phyloP scores from a whole-genome alignment of 768 basidiomycete genomes.

The Mycena floridula region DNA sequence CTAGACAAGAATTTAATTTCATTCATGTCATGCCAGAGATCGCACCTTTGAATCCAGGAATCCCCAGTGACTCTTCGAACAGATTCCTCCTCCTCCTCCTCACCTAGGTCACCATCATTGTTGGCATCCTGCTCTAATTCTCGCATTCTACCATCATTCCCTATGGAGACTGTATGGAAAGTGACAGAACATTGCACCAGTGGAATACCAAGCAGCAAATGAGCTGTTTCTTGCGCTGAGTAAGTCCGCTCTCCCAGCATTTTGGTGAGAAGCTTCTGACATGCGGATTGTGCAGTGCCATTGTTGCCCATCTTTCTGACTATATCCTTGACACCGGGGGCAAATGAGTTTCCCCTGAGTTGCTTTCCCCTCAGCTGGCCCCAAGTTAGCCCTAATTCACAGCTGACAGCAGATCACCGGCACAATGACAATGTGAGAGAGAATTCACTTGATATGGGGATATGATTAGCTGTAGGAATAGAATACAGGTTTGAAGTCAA shows the following conservation, averaged over 20 bases:
- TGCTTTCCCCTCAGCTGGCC: no score
- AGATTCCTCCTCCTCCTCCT: no score
- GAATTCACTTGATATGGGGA: no score
- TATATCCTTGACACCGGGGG: no score
- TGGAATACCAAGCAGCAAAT: constrained; percentile 16
- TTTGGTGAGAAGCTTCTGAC: constrained; percentile 19
- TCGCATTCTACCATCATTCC: constrained; percentile 5
- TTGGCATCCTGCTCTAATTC: background rate
- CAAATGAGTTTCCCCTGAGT: no score
- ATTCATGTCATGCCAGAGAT: no score
- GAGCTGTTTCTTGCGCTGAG: constrained; percentile 16
- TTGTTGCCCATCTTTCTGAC: background rate
- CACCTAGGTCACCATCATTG: no score
- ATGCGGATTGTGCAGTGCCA: background rate
- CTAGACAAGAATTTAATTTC: no score
- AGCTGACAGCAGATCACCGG: no score
- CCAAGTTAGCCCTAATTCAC: no score
- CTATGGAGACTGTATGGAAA: constrained; percentile 11
- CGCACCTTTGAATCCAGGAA: background rate
- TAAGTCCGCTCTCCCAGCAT: constrained; percentile 13
- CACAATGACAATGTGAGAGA: no score
- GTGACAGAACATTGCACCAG: constrained; percentile 8
- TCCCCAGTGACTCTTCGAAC: constrained; percentile 1
- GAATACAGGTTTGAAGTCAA: background rate
- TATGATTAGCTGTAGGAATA: no score